Evolutionary conservation across 2,329 filamentous ascomycete genomes (phyloP), one percentile per base, ranked within the genome.

Genomic region (Colletotrichum phormii): DNA sequence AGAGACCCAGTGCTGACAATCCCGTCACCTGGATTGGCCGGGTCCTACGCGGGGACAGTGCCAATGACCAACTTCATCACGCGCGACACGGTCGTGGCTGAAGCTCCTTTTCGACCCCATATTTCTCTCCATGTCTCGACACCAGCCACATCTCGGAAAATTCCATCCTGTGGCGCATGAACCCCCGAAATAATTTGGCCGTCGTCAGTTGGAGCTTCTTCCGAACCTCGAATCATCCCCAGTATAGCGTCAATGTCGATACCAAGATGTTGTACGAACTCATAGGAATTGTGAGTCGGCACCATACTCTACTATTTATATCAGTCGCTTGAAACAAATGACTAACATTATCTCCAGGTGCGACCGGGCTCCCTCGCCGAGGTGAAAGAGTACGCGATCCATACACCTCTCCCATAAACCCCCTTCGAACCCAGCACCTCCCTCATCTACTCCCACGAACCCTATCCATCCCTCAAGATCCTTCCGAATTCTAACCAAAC

Each of bases 191-290:
- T 70, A 70, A 70, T 72, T 64, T 72, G 70, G 70, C 31, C 6
- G 57, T 70, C 66, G 66, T 60, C 59, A 70, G 60, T 60, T 72
- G 46, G 29, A 53, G 26, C 66, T 26, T 53, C 12, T 29, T 11
- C 37, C 26, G 60, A 57, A 35, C 55, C 37, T 69, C 37, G 65
- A 69, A 54, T 22, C 71, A 71, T 66, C 24, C 42, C 22, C 26
- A 58, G 59, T 49, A 55, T 18, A 72, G 64, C 74, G 69, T 74
- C 75, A 73, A 83, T 80, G 80, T 78, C 78, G 77, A 77, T 78
- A 75, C 77, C 81, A 88, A 82, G 76, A 98, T 99, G 97, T 87
- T 99, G 86, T 99, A 99, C 88, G 97, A 99, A 87, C 88, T 98
- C 80, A 97, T 99, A 84, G 97, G 94, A 83, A 93, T 98, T 85